phyloP scores from a whole-genome alignment of 352 stramenopile species.

The Globisporangium nunn region DNA sequence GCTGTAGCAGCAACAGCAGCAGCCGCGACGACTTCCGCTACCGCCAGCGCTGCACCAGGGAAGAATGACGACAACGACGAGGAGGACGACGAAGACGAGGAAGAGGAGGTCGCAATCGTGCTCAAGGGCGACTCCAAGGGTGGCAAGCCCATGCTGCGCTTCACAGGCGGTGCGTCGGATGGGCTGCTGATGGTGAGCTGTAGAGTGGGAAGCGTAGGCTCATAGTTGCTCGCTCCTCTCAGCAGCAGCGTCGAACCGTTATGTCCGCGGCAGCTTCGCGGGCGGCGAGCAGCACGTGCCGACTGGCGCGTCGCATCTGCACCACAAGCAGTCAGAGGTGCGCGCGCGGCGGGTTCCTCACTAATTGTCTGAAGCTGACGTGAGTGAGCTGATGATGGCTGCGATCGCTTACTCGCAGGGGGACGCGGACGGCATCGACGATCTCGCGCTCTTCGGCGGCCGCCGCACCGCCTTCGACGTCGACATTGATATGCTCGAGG shows the following conservation, averaged over 20 bases:
- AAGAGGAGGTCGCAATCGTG: constrained; percentile 81
- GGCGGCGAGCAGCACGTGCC: constrained; percentile 25
- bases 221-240: neutral
- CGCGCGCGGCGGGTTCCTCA: neutral
- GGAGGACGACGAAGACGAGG: constrained; percentile 76
- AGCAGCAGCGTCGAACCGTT: constrained; percentile 44
- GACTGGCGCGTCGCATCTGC: constrained; percentile 14
- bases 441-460: constrained; percentile 70
- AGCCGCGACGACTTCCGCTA: constrained; percentile 4
- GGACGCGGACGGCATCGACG: constrained; percentile 44
- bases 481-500: constrained; percentile 88
- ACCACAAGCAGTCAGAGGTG: constrained; percentile 21
- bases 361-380: neutral
- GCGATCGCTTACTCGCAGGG: constrained; percentile 1
- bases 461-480: constrained; percentile 88
- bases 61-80: constrained; percentile 24
- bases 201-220: neutral
- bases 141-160: constrained; percentile 69
- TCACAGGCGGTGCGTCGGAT: constrained; percentile 37
- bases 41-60: neutral
- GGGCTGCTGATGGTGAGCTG: neutral
- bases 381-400: neutral
- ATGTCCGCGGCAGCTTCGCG: constrained; percentile 57
- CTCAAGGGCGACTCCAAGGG: constrained; percentile 54
- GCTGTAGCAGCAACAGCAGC: neutral